Percentiles rank a stretch among this genome's conserved stretches.
phyloP scores from a whole-genome alignment of 208 protist genomes.

The Lotmaria passim region DNA sequence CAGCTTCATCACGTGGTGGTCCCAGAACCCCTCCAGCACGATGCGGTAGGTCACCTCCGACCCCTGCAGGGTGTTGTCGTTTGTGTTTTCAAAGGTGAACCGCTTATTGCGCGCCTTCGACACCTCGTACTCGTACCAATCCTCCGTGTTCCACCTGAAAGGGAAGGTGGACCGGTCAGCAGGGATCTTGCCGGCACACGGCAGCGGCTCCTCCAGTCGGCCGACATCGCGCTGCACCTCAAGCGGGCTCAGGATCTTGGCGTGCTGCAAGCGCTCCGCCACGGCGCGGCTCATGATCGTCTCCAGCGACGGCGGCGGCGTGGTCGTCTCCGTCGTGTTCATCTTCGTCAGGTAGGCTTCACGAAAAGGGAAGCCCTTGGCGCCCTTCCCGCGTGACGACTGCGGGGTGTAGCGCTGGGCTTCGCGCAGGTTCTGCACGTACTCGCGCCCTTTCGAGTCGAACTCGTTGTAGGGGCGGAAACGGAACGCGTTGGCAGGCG shows the following conservation, averaged over 20 bases:
- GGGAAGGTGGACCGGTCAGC: constrained; percentile 67
- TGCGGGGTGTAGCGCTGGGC: constrained; percentile 54
- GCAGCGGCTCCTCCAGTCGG: constrained; percentile 57
- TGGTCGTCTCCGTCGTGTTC: constrained; percentile 35
- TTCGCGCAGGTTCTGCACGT: constrained; percentile 78
- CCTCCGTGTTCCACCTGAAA: constrained; percentile 86
- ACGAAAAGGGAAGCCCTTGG: constrained; percentile 81
- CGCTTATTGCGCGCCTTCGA: constrained; percentile 84
- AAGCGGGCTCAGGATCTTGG: constrained; percentile 56
- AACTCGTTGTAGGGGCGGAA: constrained; percentile 90
- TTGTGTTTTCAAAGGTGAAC: constrained; percentile 87
- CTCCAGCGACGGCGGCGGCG: constrained; percentile 44
- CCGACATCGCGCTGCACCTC: constrained; percentile 86
- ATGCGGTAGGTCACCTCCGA: constrained; percentile 88
- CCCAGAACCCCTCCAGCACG: constrained; percentile 87
- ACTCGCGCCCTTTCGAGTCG: constrained; percentile 84
- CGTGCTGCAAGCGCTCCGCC: constrained; percentile 55
- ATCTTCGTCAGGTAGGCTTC: constrained; percentile 88
- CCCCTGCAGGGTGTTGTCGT: constrained; percentile 47
- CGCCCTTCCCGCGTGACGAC: constrained; percentile 59
- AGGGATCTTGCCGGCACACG: constrained; percentile 74
- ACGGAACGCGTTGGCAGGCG: constrained; percentile 81
- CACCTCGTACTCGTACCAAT: constrained; percentile 93
- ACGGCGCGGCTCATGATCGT: constrained; percentile 81
- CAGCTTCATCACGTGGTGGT: constrained; percentile 90